Evolutionary conservation across 179 eudicot species (phyloP).

Genomic region (Drosera spatulata): DNA sequence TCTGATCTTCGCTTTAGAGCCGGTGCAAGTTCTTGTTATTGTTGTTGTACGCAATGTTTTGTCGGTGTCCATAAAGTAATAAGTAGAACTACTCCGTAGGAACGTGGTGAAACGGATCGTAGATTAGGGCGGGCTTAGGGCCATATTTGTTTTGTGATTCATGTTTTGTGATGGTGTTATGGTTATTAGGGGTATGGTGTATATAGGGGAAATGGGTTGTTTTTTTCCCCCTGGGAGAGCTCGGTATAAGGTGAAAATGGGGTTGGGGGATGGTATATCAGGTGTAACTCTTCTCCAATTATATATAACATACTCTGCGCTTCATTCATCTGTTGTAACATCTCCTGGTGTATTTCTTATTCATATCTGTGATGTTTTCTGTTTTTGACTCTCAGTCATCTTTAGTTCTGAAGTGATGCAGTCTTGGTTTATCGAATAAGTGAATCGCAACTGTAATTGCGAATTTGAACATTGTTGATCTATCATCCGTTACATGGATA

Average conservation of each 20-base stretch:
- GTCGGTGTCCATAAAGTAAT: background rate
- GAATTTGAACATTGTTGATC: too few species aligned
- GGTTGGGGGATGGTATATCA: conserved; percentile 3
- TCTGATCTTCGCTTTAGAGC: background rate
- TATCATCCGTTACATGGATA: too few species aligned
- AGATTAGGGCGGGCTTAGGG: background rate
- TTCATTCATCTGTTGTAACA: conserved; percentile 6
- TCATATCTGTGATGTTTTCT: too few species aligned
- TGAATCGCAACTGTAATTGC: too few species aligned
- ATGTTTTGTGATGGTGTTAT: background rate
- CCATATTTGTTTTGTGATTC: background rate
- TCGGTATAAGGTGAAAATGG: conserved; percentile 14
- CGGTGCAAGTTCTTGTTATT: background rate
- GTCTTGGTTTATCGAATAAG: too few species aligned
- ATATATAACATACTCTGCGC: conserved; percentile 7
- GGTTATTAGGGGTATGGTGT: conserved; percentile 14
- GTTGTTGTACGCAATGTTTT: too few species aligned
- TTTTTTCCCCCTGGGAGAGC: background rate
- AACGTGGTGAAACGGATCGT: too few species aligned
- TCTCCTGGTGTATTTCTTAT: too few species aligned
- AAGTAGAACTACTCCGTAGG: too few species aligned
- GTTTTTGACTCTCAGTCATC: too few species aligned
- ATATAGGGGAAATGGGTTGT: conserved; percentile 9
- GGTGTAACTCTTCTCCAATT: conserved; percentile 5
- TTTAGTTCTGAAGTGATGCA: too few species aligned